Evolutionary conservation across 2,329 filamentous ascomycete species (phyloP).

Genomic region (Whalleya microplaca): DNA sequence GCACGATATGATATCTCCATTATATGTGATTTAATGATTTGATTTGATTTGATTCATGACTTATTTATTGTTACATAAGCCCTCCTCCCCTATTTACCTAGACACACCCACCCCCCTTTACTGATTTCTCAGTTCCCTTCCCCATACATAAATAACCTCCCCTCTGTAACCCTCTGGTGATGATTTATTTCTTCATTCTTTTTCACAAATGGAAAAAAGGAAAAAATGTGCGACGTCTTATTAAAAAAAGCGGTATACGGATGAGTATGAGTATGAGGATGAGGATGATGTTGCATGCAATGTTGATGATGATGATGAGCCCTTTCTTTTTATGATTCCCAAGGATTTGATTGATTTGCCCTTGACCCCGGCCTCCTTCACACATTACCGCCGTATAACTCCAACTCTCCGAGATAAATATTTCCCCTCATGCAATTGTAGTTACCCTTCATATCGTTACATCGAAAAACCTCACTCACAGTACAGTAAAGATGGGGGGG

Average conservation of each 20-base stretch:
- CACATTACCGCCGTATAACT: constrained; percentile 29
- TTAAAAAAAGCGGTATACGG: constrained; percentile 28
- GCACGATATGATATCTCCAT: too few species aligned
- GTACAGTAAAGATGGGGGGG: too few species aligned
- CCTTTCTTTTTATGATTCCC: constrained; percentile 15
- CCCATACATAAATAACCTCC: too few species aligned
- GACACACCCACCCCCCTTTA: neutral
- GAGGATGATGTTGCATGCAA: too few species aligned
- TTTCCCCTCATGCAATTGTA: constrained; percentile 25
- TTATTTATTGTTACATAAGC: too few species aligned
- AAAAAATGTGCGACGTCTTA: constrained; percentile 13
- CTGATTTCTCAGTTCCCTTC: neutral
- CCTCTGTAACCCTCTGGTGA: too few species aligned
- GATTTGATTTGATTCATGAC: too few species aligned
- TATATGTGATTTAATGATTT: too few species aligned
- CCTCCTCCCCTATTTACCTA: neutral
- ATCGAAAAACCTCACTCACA: constrained; percentile 25
- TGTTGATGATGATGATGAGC: constrained; percentile 4
- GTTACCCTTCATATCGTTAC: constrained; percentile 33
- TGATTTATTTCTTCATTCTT: neutral
- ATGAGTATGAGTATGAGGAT: too few species aligned
- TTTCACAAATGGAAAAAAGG: constrained; percentile 7
- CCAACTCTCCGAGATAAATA: constrained; percentile 20
- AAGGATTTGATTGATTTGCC: constrained; percentile 6
- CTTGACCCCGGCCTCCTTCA: constrained; percentile 24